Evolutionary conservation across 2,329 filamentous ascomycete genomes (phyloP).

Genomic region (Pseudocercospora fuligena): DNA sequence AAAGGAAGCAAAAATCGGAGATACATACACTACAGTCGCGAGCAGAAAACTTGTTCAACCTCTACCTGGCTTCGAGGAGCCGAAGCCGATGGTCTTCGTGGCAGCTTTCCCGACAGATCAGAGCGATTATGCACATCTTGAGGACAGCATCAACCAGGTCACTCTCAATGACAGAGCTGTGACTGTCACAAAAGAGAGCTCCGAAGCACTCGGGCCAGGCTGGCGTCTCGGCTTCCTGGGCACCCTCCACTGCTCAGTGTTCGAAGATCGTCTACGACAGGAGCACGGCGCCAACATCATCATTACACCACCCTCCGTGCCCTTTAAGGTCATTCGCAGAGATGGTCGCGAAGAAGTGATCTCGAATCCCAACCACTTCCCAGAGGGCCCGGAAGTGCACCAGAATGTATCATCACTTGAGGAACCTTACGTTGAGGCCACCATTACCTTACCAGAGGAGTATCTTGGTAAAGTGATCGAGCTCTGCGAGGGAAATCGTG

Average conservation of each 20-base stretch:
- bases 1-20: constrained; percentile 92
- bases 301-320: constrained; percentile 93
- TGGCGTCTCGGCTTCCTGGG: constrained; percentile 94
- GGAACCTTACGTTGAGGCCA: constrained; percentile 78
- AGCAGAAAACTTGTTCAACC: constrained; percentile 76
- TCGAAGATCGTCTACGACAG: constrained; percentile 90
- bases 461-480: constrained; percentile 95
- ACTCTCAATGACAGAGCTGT: constrained; percentile 94
- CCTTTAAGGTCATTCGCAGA: constrained; percentile 80
- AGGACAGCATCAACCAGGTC: constrained; percentile 92
- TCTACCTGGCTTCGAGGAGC: constrained; percentile 92
- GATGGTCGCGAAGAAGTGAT: constrained; percentile 80
- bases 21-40: constrained; percentile 87
- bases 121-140: constrained; percentile 80
- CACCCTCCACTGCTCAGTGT: constrained; percentile 98
- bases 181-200: constrained; percentile 90
- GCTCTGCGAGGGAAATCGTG: constrained; percentile 87
- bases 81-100: constrained; percentile 98
- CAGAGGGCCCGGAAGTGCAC: constrained; percentile 67
- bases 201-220: constrained; percentile 88
- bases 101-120: constrained; percentile 95
- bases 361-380: constrained; percentile 86
- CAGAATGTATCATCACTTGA: constrained; percentile 65
- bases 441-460: constrained; percentile 89
- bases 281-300: constrained; percentile 95